phyloP scores from a whole-genome alignment of 345 rosid genomes.

The Citrus reticulata region DNA sequence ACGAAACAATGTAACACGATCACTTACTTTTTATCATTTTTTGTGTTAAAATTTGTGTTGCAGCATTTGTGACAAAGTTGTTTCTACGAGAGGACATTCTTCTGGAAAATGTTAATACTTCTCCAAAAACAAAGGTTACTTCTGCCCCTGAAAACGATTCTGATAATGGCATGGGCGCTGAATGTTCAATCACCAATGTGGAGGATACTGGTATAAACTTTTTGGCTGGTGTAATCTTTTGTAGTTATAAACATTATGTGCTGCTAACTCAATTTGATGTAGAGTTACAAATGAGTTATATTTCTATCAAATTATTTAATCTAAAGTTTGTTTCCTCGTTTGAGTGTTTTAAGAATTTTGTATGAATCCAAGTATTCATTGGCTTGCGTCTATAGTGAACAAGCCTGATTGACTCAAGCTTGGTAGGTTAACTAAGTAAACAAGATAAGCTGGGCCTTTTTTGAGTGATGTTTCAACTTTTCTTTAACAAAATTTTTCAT shows the following conservation, averaged over 20 bases:
- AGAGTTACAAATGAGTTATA: not conserved
- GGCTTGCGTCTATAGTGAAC: not conserved
- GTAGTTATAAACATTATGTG: not conserved
- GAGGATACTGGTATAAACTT: slow-evolving; percentile 27
- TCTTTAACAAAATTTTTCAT: not conserved
- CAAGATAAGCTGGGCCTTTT: not conserved
- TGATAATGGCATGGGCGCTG: slow-evolving; percentile 15
- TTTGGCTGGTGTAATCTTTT: not conserved
- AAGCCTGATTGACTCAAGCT: not conserved
- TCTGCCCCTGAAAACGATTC: slow-evolving; percentile 15
- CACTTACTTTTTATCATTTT: not conserved
- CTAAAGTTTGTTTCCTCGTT: not conserved
- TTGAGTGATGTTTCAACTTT: not conserved
- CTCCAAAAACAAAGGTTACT: slow-evolving; percentile 33
- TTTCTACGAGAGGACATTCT: slow-evolving; percentile 40
- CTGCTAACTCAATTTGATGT: not conserved
- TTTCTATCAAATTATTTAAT: not conserved
- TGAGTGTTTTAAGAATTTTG: not conserved
- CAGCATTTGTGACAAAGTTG: slow-evolving; percentile 61
- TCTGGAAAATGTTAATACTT: slow-evolving; percentile 28
- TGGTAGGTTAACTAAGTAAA: not conserved
- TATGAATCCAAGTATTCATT: not conserved
- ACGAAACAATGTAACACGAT: not conserved
- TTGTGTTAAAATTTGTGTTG: not conserved
- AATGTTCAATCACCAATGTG: slow-evolving; percentile 10